phyloP scores from a whole-genome alignment of 768 basidiomycete species.

The Mycena vulgaris region DNA sequence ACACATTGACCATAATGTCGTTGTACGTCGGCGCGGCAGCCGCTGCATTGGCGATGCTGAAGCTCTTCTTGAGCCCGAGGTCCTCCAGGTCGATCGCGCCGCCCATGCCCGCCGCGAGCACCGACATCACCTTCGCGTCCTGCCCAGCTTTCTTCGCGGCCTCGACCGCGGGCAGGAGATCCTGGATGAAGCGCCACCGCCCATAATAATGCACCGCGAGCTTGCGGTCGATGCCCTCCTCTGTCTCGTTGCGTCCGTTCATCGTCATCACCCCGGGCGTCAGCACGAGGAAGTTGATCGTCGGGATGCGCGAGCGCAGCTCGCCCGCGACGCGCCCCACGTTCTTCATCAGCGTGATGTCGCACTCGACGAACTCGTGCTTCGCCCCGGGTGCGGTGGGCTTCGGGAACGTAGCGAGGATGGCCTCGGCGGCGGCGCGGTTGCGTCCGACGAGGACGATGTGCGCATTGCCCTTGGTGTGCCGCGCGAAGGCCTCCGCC shows the following conservation, averaged over 20 bases:
- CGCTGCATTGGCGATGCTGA: conserved; percentile 52
- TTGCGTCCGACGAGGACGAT: conserved; percentile 71
- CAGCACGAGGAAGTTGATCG: conserved; percentile 69
- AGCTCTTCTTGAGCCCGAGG: conserved; percentile 66
- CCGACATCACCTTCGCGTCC: conserved; percentile 64
- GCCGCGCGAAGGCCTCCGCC: conserved; percentile 60
- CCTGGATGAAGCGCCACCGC: conserved; percentile 65
- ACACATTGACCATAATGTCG: conserved; percentile 69
- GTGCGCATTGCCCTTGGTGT: conserved; percentile 65
- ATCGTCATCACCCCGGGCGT: conserved; percentile 60
- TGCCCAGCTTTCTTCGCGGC: conserved; percentile 63
- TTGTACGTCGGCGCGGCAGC: conserved; percentile 60
- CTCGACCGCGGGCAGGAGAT: conserved; percentile 60
- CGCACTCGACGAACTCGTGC: conserved; percentile 69
- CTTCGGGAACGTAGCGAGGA: conserved; percentile 60
- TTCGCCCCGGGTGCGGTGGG: conserved; percentile 40
- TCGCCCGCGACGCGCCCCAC: conserved; percentile 52
- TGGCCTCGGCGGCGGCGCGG: conserved; percentile 60
- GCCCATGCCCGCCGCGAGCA: conserved; percentile 55
- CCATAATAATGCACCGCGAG: conserved; percentile 67
- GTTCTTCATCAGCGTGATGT: conserved; percentile 67
- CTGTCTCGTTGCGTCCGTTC: conserved; percentile 57
- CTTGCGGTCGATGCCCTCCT: conserved; percentile 62
- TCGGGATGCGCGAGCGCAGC: conserved; percentile 52
- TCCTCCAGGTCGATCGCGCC: conserved; percentile 61